Percentiles rank a stretch among this genome's conserved stretches.
These are phyloP conservation scores for Penicillium hordei DNA, from an alignment of 2,329 filamentous ascomycete genomes.

Conservation along the genomic window DNA sequence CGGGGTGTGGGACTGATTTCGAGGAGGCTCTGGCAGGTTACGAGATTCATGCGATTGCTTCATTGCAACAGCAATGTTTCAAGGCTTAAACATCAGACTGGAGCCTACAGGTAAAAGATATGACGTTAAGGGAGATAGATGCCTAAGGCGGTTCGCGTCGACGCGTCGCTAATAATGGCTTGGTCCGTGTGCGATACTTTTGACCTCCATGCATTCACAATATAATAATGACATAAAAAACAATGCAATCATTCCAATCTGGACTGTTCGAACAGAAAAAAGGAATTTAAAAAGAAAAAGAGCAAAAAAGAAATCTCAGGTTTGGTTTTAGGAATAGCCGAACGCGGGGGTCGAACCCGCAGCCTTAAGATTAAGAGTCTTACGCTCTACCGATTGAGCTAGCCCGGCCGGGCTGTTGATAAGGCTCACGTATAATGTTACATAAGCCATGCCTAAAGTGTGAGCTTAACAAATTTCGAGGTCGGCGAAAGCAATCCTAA, in stretches of 20 bases:
- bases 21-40: conserved; percentile 16
- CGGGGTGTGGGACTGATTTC: conserved; percentile 25
- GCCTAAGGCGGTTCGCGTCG: conserved; percentile 6
- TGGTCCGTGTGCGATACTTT: conserved; percentile 4
- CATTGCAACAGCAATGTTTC: conserved; percentile 28
- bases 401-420: conserved; percentile 38
- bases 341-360: conserved; percentile 47
- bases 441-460: not conserved
- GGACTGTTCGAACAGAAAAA: not conserved
- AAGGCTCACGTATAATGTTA: not conserved
- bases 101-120: conserved; percentile 5
- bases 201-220: not conserved
- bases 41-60: conserved; percentile 20
- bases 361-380: conserved; percentile 33
- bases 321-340: conserved; percentile 32
- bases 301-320: conserved; percentile 8
- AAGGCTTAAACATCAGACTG: conserved; percentile 13
- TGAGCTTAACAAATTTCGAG: no score
- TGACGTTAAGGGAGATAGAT: conserved; percentile 16
- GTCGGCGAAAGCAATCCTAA: no score
- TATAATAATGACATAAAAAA: not conserved
- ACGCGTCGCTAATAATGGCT: conserved; percentile 11
- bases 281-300: no score
- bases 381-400: conserved; percentile 51
- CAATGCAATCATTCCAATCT: not conserved